Evolutionary conservation across 2,329 filamentous ascomycete species (phyloP).

Genomic region (Pseudogymnoascus sp.): DNA sequence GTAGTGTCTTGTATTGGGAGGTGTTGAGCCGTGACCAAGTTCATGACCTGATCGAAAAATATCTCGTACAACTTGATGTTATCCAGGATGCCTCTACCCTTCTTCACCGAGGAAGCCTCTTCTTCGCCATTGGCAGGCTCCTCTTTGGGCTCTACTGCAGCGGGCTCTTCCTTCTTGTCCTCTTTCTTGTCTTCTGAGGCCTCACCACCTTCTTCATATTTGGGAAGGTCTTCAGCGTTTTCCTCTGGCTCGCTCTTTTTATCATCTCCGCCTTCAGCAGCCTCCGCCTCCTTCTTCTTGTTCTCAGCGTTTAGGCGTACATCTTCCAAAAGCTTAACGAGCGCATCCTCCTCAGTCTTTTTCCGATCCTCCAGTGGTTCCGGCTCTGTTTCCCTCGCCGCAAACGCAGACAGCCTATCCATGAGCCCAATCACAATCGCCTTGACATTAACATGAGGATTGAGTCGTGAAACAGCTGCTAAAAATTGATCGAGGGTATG

Average conservation of each 20-base stretch:
- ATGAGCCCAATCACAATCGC: slow-evolving; percentile 96
- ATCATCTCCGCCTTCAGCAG: neutral
- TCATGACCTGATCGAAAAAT: slow-evolving; percentile 93
- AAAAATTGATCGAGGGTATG: slow-evolving; percentile 95
- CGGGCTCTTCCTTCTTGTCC: slow-evolving; percentile 34
- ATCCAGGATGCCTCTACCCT: slow-evolving; percentile 50
- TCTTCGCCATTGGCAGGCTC: slow-evolving; percentile 33
- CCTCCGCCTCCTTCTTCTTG: slow-evolving; percentile 17
- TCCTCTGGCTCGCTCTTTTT: slow-evolving; percentile 26
- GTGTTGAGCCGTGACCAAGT: slow-evolving; percentile 82
- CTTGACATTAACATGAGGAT: slow-evolving; percentile 96
- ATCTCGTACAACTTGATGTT: slow-evolving; percentile 91
- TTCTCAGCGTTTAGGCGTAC: slow-evolving; percentile 59
- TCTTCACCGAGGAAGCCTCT: slow-evolving; percentile 23
- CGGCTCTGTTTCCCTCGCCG: slow-evolving; percentile 74
- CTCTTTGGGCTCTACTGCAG: slow-evolving; percentile 14
- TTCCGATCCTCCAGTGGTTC: slow-evolving; percentile 63
- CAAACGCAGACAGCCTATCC: slow-evolving; percentile 91
- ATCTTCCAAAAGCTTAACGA: slow-evolving; percentile 68
- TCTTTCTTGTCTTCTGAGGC: slow-evolving; percentile 39
- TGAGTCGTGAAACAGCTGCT: slow-evolving; percentile 82
- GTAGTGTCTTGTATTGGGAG: slow-evolving; percentile 92
- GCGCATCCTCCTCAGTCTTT: slow-evolving; percentile 76
- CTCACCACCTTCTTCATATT: slow-evolving; percentile 24
- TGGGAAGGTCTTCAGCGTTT: slow-evolving; percentile 12